Percentiles rank a stretch among this genome's conserved stretches.
phyloP scores from a whole-genome alignment of 2,329 filamentous ascomycete genomes.

The Ophioceras dolichostomum region DNA sequence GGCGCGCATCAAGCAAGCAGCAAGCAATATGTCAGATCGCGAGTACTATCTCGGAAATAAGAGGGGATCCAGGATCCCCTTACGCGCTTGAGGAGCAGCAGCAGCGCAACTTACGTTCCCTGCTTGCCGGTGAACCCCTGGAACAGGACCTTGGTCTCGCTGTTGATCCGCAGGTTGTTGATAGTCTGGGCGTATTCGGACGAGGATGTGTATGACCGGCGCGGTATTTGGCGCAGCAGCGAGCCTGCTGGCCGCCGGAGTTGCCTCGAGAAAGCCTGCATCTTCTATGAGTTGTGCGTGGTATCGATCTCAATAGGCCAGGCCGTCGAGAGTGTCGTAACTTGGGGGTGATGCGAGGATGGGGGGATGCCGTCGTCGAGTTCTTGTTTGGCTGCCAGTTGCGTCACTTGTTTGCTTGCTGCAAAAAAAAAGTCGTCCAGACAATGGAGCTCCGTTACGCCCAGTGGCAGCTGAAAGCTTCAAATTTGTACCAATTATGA shows the following conservation, averaged over 20 bases:
- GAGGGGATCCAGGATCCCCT: no score
- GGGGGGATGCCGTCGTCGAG: no score
- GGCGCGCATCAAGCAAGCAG: conserved; percentile 3
- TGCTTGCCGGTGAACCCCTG: conserved; percentile 97
- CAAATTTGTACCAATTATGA: no score
- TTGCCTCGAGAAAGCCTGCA: conserved; percentile 78
- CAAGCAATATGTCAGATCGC: conserved; percentile 19
- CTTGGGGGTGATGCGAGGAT: no score
- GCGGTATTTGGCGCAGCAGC: conserved; percentile 50
- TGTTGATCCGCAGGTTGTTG: conserved; percentile 84
- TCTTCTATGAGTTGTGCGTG: no score
- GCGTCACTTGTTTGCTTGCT: no score
- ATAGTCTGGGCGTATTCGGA: conserved; percentile 61
- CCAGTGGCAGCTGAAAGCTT: conserved; percentile 2
- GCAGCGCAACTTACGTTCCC: conserved; percentile 80
- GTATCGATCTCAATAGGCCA: no score
- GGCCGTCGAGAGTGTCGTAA: no score
- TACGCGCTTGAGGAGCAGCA: no score
- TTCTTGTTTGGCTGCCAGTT: no score
- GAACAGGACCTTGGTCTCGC: conserved; percentile 87
- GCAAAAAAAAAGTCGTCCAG: no score
- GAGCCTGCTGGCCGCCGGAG: conserved; percentile 53
- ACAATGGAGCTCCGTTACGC: no score
- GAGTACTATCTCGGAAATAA: conserved; percentile 3
- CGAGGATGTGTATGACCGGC: conserved; percentile 60